These are phyloP conservation scores for Teunomyces barrocoloradensis DNA, from an alignment of 805 yeast species.

Conservation along the genomic window DNA sequence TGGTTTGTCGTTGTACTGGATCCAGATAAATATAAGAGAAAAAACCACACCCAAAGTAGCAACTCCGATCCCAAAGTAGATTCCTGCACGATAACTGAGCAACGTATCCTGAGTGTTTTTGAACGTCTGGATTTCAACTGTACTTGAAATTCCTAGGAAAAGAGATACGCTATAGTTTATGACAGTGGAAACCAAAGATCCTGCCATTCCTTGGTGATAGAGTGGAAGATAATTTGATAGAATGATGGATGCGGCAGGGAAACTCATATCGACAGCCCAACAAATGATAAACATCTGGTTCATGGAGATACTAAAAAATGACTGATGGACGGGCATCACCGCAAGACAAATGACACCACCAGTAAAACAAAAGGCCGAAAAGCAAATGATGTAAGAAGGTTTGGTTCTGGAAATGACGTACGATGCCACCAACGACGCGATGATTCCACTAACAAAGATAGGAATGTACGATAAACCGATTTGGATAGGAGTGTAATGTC, in stretches of 20 bases:
- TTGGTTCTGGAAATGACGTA: constrained; percentile 43
- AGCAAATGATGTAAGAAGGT: constrained; percentile 49
- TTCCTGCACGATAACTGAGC: constrained; percentile 54
- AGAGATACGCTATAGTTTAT: constrained; percentile 69
- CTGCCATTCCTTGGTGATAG: constrained; percentile 75
- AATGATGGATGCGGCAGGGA: constrained; percentile 70
- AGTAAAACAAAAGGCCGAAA: constrained; percentile 53
- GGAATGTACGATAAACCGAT: constrained; percentile 42
- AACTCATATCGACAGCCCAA: constrained; percentile 78
- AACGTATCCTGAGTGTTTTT: constrained; percentile 16
- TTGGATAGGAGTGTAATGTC: constrained; percentile 39
- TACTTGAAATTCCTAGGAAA: constrained; percentile 70
- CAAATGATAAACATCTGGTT: constrained; percentile 55
- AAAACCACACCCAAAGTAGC: constrained; percentile 45
- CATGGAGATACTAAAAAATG: constrained; percentile 57
- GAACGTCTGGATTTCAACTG: constrained; percentile 46
- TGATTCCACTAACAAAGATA: constrained; percentile 51
- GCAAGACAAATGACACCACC: constrained; percentile 54
- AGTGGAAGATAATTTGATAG: constrained; percentile 58
- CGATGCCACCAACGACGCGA: constrained; percentile 55
- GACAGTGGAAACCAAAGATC: constrained; percentile 67
- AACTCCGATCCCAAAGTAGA: constrained; percentile 61
- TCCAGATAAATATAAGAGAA: constrained; percentile 20
- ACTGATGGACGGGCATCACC: constrained; percentile 56
- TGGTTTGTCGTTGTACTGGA: constrained; percentile 6